phyloP scores from a whole-genome alignment of 805 yeast species.

The Wickerhamomyces chaumierensis region DNA sequence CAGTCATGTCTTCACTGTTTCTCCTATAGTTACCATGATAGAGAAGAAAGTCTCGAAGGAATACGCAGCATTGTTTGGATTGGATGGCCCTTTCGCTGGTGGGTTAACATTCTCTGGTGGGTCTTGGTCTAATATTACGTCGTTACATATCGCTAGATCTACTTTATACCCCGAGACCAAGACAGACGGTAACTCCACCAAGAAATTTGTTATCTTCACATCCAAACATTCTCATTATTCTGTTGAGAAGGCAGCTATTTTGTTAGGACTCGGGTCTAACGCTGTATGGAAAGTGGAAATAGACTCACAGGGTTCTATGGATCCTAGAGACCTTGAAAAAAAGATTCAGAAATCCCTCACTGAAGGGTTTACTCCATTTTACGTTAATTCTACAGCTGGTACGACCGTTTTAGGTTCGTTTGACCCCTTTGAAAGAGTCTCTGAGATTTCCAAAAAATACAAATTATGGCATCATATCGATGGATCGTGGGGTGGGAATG shows the following conservation, averaged over 20 bases:
- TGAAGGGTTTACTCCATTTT: conserved; percentile 62
- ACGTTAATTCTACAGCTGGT: conserved; percentile 78
- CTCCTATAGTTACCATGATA: conserved; percentile 67
- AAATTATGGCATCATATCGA: conserved; percentile 75
- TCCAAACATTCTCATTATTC: conserved; percentile 70
- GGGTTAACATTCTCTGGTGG: conserved; percentile 85
- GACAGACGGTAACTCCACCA: conserved; percentile 37
- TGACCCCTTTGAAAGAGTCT: conserved; percentile 52
- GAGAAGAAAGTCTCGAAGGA: conserved; percentile 58
- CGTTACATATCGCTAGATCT: conserved; percentile 67
- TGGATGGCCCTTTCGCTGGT: conserved; percentile 44
- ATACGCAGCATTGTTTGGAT: conserved; percentile 62
- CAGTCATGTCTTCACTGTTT: conserved; percentile 76
- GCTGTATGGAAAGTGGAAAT: conserved; percentile 56
- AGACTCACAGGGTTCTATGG: conserved; percentile 44
- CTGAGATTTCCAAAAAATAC: conserved; percentile 39
- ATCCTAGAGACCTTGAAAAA: conserved; percentile 31
- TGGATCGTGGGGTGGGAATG: conserved; percentile 90
- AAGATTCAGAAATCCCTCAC: conserved; percentile 31
- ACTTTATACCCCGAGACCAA: conserved; percentile 60
- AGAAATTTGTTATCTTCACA: conserved; percentile 59
- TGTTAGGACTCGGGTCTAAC: conserved; percentile 58
- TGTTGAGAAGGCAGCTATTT: conserved; percentile 70
- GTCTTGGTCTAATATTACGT: conserved; percentile 74
- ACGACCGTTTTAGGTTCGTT: conserved; percentile 82